Evolutionary conservation across 371 early-diverging fungal genomes (phyloP).

Genomic region (Conidiobolus coronatus): DNA sequence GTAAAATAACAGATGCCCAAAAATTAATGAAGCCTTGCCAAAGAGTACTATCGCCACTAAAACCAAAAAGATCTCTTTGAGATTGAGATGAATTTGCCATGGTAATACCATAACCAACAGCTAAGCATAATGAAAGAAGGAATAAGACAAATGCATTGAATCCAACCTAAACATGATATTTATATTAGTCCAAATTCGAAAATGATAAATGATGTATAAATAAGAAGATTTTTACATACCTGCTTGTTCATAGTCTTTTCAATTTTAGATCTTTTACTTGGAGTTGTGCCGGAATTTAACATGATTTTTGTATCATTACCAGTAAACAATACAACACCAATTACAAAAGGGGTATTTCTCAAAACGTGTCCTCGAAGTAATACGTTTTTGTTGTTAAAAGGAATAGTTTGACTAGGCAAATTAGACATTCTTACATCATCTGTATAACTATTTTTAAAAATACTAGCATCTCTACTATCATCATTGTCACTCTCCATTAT

Average conservation of each 20-base stretch:
- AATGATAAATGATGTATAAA: neutral
- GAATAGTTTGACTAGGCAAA: slow-evolving; percentile 12
- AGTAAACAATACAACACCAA: slow-evolving; percentile 67
- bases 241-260: slow-evolving; percentile 76
- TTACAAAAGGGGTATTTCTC: slow-evolving; percentile 69
- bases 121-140: slow-evolving; percentile 42
- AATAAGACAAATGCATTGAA: slow-evolving; percentile 57
- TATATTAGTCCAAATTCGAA: too few relatives aligned
- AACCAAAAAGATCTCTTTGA: too few relatives aligned
- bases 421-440: neutral
- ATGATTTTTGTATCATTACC: slow-evolving; percentile 86
- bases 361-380: slow-evolving; percentile 76
- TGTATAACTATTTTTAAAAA: slow-evolving; percentile 7
- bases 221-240: slow-evolving; percentile 18
- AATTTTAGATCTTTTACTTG: slow-evolving; percentile 69
- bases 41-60: too few relatives aligned
- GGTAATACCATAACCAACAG: slow-evolving; percentile 31
- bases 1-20: slow-evolving; percentile 64
- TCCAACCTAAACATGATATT: slow-evolving; percentile 26
- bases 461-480: neutral
- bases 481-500: slow-evolving; percentile 8
- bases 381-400: slow-evolving; percentile 56
- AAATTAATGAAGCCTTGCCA: too few relatives aligned
- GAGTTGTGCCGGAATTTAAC: slow-evolving; percentile 62
- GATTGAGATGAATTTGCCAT: too few relatives aligned